Conservation (phyloP, 306 rosid genomes). For the Pueraria montana region DNA sequence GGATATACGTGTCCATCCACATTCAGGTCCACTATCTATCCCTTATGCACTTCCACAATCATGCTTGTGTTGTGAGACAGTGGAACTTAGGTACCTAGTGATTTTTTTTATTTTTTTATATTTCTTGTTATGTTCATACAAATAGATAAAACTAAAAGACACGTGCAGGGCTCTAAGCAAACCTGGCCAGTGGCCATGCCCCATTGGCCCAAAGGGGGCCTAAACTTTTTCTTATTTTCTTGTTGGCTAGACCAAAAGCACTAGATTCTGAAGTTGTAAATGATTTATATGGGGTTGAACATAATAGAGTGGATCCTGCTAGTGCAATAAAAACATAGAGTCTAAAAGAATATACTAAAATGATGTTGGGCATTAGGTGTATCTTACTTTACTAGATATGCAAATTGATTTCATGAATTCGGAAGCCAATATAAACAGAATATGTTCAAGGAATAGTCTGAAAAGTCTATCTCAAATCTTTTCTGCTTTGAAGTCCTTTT, state of each 20-base stretch:
- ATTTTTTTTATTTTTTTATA: not conserved
- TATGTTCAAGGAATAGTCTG: slow-evolving; percentile 49
- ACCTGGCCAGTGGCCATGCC: not conserved
- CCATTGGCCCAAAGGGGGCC: slow-evolving; percentile 32
- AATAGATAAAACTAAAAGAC: slow-evolving; percentile 34
- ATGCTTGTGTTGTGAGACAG: slow-evolving; percentile 43
- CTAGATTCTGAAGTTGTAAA: slow-evolving; percentile 49
- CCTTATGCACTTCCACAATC: slow-evolving; percentile 37
- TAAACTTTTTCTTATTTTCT: slow-evolving; percentile 29
- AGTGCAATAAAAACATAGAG: slow-evolving; percentile 47
- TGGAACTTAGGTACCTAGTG: slow-evolving; percentile 22
- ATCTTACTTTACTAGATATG: slow-evolving; percentile 46
- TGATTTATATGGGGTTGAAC: slow-evolving; percentile 34
- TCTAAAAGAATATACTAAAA: slow-evolving; percentile 51
- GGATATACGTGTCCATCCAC: slow-evolving; percentile 47
- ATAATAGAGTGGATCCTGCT: slow-evolving; percentile 50
- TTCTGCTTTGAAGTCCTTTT: slow-evolving; percentile 53
- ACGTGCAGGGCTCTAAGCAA: slow-evolving; percentile 39
- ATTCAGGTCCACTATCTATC: slow-evolving; percentile 60
- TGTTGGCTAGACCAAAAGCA: slow-evolving; percentile 48
- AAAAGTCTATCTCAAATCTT: slow-evolving; percentile 52
- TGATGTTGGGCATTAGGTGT: slow-evolving; percentile 41
- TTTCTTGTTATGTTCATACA: slow-evolving; percentile 28
- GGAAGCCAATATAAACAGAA: slow-evolving; percentile 48
- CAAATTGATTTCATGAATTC: slow-evolving; percentile 45